phyloP scores from a whole-genome alignment of 306 rosid species.

The Rosa persica region DNA sequence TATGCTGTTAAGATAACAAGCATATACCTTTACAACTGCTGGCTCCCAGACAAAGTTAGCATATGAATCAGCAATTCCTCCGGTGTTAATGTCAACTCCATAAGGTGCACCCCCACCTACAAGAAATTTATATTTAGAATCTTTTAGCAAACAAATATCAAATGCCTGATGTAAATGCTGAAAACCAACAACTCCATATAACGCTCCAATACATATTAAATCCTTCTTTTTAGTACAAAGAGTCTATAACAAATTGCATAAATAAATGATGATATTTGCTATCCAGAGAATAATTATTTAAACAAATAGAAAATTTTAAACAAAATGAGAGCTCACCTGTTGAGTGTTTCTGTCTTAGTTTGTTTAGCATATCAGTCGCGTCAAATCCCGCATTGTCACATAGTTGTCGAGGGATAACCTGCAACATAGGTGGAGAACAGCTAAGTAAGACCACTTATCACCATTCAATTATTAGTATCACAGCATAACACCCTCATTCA shows the following conservation, averaged over 20 bases:
- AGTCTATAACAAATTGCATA: no score
- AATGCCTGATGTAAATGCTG: neutral
- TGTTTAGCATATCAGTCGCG: conserved; percentile 96
- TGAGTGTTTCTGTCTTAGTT: conserved; percentile 93
- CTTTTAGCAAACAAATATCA: neutral
- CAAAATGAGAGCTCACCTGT: conserved; percentile 48
- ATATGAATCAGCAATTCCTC: conserved; percentile 91
- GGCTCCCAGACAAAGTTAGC: conserved; percentile 99
- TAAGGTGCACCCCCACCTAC: conserved; percentile 86
- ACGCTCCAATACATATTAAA: neutral
- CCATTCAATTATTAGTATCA: no score
- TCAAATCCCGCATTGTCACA: conserved; percentile 99
- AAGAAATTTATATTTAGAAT: neutral
- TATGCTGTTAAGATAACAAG: neutral
- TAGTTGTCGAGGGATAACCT: conserved; percentile 96
- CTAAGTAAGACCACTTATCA: conserved; percentile 9
- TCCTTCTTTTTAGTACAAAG: neutral
- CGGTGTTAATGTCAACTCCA: conserved; percentile 93
- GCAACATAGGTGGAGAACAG: conserved; percentile 26
- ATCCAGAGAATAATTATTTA: neutral
- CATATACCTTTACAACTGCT: conserved; percentile 81
- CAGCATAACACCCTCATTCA: no score
- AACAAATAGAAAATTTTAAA: neutral
- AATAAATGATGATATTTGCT: neutral
- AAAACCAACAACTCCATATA: neutral